Conservation (phyloP, 805 yeast genomes). For the Blastobotrys mokoenaii region DNA sequence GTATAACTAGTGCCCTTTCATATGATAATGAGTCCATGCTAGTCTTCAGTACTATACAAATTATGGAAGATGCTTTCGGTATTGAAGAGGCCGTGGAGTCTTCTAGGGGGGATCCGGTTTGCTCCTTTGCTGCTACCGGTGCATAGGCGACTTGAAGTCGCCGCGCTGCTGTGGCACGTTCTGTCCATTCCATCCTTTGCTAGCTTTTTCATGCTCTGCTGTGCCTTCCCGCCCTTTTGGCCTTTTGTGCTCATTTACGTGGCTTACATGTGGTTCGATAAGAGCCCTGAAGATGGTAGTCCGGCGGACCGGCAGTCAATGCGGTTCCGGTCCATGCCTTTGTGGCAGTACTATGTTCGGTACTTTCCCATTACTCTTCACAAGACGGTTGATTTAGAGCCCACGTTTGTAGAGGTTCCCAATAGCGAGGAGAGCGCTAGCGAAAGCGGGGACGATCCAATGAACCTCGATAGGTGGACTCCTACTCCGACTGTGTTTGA, state of each 20-base stretch:
- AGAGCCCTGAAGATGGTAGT: constrained; percentile 68
- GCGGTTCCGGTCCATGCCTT: constrained; percentile 44
- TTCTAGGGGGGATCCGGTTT: neutral
- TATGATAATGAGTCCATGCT: neutral
- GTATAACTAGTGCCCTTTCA: neutral
- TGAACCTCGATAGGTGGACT: too few species aligned
- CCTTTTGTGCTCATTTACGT: constrained; percentile 55
- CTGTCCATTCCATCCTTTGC: constrained; percentile 51
- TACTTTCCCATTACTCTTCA: constrained; percentile 76
- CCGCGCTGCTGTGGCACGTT: constrained; percentile 65
- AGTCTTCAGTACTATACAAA: too few species aligned
- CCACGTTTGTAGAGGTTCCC: constrained; percentile 36
- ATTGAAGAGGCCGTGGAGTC: too few species aligned
- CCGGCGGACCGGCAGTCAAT: constrained; percentile 48
- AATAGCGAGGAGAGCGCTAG: neutral
- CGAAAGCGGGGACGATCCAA: neutral
- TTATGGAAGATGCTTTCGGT: neutral
- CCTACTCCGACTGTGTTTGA: neutral
- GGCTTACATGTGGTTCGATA: constrained; percentile 48
- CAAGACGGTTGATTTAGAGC: constrained; percentile 60
- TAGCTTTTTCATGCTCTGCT: constrained; percentile 40
- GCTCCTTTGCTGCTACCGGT: constrained; percentile 12
- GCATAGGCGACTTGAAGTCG: constrained; percentile 52
- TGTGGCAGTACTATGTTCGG: constrained; percentile 66
- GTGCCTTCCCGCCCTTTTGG: constrained; percentile 63